phyloP scores from a whole-genome alignment of 2,329 filamentous ascomycete genomes.

The Zymoseptoria tritici region DNA sequence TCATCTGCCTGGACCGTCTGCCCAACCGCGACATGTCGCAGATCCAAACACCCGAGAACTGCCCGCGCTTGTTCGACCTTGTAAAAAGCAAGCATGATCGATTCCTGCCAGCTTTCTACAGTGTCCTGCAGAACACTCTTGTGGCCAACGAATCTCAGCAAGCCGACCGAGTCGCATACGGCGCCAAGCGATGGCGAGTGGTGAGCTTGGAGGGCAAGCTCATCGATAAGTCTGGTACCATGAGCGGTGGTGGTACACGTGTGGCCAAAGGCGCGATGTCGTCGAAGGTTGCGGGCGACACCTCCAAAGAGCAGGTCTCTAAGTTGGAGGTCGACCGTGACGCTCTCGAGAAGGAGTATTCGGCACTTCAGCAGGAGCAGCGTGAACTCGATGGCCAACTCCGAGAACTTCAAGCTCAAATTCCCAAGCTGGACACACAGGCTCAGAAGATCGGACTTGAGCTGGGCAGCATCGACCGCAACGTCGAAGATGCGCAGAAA shows the following conservation, averaged over 20 bases:
- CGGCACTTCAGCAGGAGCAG: conserved; percentile 77
- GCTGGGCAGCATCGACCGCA: conserved; percentile 76
- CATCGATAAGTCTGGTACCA: conserved; percentile 96
- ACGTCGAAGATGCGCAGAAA: conserved; percentile 74
- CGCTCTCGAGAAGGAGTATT: conserved; percentile 71
- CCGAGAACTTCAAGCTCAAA: conserved; percentile 64
- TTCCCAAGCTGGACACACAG: conserved; percentile 78
- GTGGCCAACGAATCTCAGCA: conserved; percentile 91
- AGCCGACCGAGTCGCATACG: conserved; percentile 94
- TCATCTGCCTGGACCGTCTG: conserved; percentile 88
- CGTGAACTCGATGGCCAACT: conserved; percentile 68
- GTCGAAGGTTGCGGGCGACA: conserved; percentile 82
- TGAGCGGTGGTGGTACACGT: conserved; percentile 91
- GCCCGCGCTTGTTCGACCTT: conserved; percentile 86
- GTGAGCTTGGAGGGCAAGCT: conserved; percentile 92
- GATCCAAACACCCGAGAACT: conserved; percentile 84
- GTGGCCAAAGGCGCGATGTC: conserved; percentile 94
- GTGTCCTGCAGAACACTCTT: conserved; percentile 87
- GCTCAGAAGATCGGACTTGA: conserved; percentile 89
- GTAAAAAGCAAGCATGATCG: conserved; percentile 81
- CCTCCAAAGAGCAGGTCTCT: conserved; percentile 76
- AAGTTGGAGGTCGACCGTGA: conserved; percentile 87
- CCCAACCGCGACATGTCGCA: conserved; percentile 67
- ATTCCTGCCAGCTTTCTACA: conserved; percentile 88
- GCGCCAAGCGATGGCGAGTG: conserved; percentile 86